Evolutionary conservation across 2,329 filamentous ascomycete species (phyloP), one percentile per base, ranked within the genome.

Genomic region (Ophiognomonia clavigignenti-juglandacearum): DNA sequence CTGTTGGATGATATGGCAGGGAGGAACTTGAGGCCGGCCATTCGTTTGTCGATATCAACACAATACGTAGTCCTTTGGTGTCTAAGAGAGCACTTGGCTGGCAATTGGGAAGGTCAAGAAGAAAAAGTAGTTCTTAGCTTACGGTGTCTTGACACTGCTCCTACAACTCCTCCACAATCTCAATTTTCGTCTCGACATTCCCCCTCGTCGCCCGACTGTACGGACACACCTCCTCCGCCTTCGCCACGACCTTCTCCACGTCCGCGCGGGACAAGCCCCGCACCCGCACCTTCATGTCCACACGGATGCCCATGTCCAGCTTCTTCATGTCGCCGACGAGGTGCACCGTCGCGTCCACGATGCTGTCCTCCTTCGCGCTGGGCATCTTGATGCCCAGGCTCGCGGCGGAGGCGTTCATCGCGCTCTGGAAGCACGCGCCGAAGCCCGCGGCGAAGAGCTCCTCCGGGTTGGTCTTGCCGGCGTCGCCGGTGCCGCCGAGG

Each of bases 391-490:
- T 57, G 29, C 65, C 66, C 45, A 73, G 43, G 16, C 56, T 57
- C 13, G 64, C 58, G 0, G 71, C 70, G 3, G 63, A 59, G 3
- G 68, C 66, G 51, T 68, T 70, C 71, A 73, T 72, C 6, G 70
- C 69, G 24, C 62, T 64, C 53, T 73, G 70, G 55, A 71, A 72
- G 53, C 70, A 73, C 8, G 70, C 68, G 22, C 69, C 71, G 50
- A 72, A 73, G 19, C 69, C 70, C 1, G 70, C 70, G 1, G 70
- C 69, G 50, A 73, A 73, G 2, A 74, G 64, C 52, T 73, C 70
- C 57, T 73, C 70, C 1, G 67, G 68, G 51, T 70, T 74, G 6
- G 70, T 71, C 56, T 71, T 72, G 47, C 66, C 61, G 27, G 45
- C 49, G 43, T 61, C 67, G 13, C 67, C 68, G 0, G 56, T 38